These are phyloP conservation scores for Scedosporium apiospermum DNA, from an alignment of 2,329 filamentous ascomycete species.

Conservation along the genomic window DNA sequence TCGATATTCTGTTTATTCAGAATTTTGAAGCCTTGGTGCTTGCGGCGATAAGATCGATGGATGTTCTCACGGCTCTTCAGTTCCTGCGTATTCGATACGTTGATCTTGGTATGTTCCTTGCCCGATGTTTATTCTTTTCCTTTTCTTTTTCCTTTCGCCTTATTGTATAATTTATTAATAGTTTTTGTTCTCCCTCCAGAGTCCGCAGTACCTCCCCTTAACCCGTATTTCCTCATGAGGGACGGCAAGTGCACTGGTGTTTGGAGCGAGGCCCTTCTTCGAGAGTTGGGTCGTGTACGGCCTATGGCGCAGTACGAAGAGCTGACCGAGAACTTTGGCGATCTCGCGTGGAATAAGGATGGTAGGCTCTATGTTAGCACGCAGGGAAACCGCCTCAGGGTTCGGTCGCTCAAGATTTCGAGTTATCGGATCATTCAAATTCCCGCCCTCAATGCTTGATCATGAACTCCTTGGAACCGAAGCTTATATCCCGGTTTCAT, in stretches of 20 bases:
- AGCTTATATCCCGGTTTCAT: neutral
- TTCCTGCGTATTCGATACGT: constrained; percentile 66
- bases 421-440: constrained; percentile 42
- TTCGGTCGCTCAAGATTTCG: constrained; percentile 45
- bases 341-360: constrained; percentile 49
- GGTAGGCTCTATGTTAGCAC: constrained; percentile 42
- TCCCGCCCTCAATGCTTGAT: constrained; percentile 7
- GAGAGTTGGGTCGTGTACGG: constrained; percentile 47
- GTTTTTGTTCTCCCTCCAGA: constrained; percentile 32
- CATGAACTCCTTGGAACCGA: neutral
- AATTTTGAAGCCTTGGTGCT: constrained; percentile 62
- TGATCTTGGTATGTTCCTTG: constrained; percentile 47
- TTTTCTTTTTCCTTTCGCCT: neutral
- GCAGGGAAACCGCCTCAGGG: constrained; percentile 21
- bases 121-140: too few species aligned
- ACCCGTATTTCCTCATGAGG: constrained; percentile 61
- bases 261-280: constrained; percentile 61
- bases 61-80: constrained; percentile 47
- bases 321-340: constrained; percentile 54
- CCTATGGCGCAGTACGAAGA: constrained; percentile 51
- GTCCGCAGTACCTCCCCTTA: constrained; percentile 59
- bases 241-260: constrained; percentile 56
- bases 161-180: neutral
- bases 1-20: constrained; percentile 61
- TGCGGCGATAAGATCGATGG: constrained; percentile 51